These are phyloP conservation scores for Salix suchowensis DNA, from an alignment of 345 rosid genomes.

Conservation along the genomic window DNA sequence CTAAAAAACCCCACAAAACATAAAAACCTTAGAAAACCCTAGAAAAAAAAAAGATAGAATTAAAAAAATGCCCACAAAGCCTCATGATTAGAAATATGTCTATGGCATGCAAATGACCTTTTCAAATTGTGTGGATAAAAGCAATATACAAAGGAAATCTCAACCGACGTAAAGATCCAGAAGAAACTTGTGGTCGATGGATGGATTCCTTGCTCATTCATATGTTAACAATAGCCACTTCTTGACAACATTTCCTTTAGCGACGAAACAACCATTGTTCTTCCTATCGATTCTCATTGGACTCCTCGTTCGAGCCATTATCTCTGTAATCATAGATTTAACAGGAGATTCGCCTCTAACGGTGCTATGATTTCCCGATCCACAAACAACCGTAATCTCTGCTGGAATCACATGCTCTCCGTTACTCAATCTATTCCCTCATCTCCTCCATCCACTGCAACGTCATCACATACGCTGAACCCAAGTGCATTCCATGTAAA, in stretches of 20 bases:
- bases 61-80: too few species aligned
- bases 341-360: conserved; percentile 73
- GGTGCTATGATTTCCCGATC: conserved; percentile 67
- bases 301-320: conserved; percentile 44
- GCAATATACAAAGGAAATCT: background rate
- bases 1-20: too few species aligned
- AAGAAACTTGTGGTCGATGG: background rate
- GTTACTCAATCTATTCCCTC: conserved; percentile 34
- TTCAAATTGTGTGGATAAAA: background rate
- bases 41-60: too few species aligned
- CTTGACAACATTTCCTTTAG: conserved; percentile 4
- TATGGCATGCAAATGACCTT: too few species aligned
- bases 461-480: conserved; percentile 64
- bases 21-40: too few species aligned
- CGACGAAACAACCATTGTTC: conserved; percentile 50
- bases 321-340: conserved; percentile 49
- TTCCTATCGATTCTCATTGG: conserved; percentile 73
- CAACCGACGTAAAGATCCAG: background rate
- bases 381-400: conserved; percentile 62
- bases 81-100: too few species aligned
- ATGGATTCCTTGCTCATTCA: background rate
- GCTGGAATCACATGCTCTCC: conserved; percentile 39
- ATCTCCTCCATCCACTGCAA: conserved; percentile 71
- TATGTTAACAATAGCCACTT: conserved; percentile 3
- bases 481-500: conserved; percentile 78